Evolutionary conservation across 139 green algal genomes (phyloP).

Genomic region (Asterochloris erici): DNA sequence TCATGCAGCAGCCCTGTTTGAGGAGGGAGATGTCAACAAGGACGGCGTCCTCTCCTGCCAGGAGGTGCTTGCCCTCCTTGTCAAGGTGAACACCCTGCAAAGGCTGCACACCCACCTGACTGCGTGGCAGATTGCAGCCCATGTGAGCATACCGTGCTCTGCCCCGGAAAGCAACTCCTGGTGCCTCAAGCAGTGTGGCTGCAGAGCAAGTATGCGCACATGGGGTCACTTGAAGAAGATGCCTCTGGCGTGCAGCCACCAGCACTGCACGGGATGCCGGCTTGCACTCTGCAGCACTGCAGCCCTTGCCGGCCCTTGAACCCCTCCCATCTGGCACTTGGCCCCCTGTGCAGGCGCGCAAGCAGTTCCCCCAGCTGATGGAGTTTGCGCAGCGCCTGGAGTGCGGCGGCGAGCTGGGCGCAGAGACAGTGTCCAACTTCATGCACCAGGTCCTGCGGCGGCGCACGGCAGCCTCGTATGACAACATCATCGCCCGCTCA

Average conservation of each 20-base stretch:
- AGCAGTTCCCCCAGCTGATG: slow-evolving; percentile 36
- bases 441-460: slow-evolving; percentile 10
- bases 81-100: slow-evolving; percentile 20
- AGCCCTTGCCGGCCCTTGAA: no score
- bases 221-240: no score
- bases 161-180: not conserved
- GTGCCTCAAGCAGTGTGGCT: not conserved
- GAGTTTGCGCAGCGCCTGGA: slow-evolving; percentile 24
- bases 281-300: no score
- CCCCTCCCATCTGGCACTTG: no score
- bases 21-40: slow-evolving; percentile 47
- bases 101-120: no score
- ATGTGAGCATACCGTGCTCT: no score
- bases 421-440: slow-evolving; percentile 6
- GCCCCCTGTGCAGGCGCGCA: not conserved
- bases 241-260: no score
- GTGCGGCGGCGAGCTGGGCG: not conserved
- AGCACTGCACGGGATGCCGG: no score
- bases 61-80: slow-evolving; percentile 56
- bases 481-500: slow-evolving; percentile 21
- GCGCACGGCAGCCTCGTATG: slow-evolving; percentile 7
- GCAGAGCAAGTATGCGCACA: no score
- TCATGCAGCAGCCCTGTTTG: slow-evolving; percentile 64
- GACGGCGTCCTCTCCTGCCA: slow-evolving; percentile 44
- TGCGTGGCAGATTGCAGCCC: no score